Conservation (phyloP, 2,329 filamentous ascomycete species). For the Fusarium fujikuroi region DNA sequence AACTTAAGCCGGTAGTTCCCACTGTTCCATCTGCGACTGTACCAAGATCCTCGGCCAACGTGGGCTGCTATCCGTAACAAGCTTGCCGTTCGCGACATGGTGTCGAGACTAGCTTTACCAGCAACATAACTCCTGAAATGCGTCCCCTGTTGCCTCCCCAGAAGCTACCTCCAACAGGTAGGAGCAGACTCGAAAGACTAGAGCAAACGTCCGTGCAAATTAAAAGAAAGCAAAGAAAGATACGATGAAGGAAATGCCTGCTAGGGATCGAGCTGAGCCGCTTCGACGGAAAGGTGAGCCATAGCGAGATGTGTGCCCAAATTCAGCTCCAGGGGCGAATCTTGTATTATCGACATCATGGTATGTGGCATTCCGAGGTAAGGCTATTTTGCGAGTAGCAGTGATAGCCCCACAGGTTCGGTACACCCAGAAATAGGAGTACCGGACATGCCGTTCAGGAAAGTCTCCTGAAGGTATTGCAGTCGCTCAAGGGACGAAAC, state of each 20-base stretch:
- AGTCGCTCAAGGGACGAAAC: slow-evolving; percentile 14
- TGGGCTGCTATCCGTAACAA: not conserved
- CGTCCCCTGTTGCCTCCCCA: slow-evolving; percentile 49
- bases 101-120: slow-evolving; percentile 12
- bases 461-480: slow-evolving; percentile 29
- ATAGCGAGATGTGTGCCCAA: slow-evolving; percentile 1
- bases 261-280: slow-evolving; percentile 50
- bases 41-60: slow-evolving; percentile 1
- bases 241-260: slow-evolving; percentile 44
- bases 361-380: slow-evolving; percentile 21
- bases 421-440: slow-evolving; percentile 44
- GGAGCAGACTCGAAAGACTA: slow-evolving; percentile 44
- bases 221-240: slow-evolving; percentile 44
- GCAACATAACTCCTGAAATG: slow-evolving; percentile 1
- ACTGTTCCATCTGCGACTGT: slow-evolving; percentile 4
- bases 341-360: slow-evolving; percentile 20
- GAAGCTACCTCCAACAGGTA: slow-evolving; percentile 46
- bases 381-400: slow-evolving; percentile 19
- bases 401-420: slow-evolving; percentile 39
- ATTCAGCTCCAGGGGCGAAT: slow-evolving; percentile 32
- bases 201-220: slow-evolving; percentile 36
- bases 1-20: slow-evolving; percentile 12
- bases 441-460: slow-evolving; percentile 56
- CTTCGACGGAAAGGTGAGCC: slow-evolving; percentile 48
- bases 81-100: not conserved